A percentile compares a stretch with the other conserved stretches of the same genome.
Evolutionary conservation across 2,329 filamentous ascomycete genomes (phyloP).

Genomic region (Botryosphaeria dothidea): DNA sequence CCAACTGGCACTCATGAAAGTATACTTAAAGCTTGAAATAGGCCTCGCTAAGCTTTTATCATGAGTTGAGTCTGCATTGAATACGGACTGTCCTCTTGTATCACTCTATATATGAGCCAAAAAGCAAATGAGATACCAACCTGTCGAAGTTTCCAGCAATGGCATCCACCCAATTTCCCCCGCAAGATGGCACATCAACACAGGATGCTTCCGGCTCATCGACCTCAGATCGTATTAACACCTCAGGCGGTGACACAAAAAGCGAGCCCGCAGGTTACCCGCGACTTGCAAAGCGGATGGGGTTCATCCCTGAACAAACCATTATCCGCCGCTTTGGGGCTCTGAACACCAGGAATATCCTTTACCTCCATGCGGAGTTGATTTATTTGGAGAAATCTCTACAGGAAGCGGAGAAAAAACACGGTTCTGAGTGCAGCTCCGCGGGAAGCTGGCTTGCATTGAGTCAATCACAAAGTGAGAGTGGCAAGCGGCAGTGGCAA

Average conservation of each 20-base stretch:
- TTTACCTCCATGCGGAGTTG: neutral
- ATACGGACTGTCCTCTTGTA: too few species aligned
- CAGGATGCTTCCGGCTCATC: neutral
- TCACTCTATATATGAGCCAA: too few species aligned
- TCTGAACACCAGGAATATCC: neutral
- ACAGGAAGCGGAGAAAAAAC: neutral
- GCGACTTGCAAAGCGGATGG: neutral
- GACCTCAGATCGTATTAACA: neutral
- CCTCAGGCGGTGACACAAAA: too few species aligned
- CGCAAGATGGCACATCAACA: neutral
- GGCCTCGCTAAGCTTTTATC: too few species aligned
- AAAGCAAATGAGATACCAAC: too few species aligned
- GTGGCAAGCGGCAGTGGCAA: neutral
- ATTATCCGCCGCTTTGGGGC: neutral
- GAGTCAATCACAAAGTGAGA: neutral
- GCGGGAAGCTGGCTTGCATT: neutral
- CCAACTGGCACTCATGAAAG: too few species aligned
- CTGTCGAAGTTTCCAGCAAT: too few species aligned
- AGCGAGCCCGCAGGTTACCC: neutral
- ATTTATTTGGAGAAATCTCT: neutral
- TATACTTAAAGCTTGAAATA: too few species aligned
- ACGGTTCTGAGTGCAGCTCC: neutral
- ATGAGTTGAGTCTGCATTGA: too few species aligned
- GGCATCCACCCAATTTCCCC: neutral
- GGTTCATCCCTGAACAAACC: neutral